Percentiles rank a stretch among this genome's conserved stretches.
Conservation (phyloP, 192 early-diverging fungal genomes). For the Physocladia obscura region DNA sequence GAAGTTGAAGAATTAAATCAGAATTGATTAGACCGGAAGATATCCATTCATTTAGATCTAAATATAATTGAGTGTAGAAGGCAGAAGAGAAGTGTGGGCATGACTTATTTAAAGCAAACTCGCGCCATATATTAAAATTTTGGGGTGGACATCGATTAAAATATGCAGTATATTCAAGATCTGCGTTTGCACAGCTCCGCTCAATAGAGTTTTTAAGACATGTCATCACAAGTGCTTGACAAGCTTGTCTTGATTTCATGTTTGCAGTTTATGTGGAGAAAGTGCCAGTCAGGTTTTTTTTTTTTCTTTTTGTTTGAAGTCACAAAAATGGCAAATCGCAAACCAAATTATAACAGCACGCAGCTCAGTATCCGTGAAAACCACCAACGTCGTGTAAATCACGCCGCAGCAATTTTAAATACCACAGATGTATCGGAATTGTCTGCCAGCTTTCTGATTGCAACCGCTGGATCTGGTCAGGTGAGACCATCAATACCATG, state of each 20-base stretch:
- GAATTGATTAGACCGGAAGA: not conserved
- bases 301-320: too few relatives aligned
- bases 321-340: too few relatives aligned
- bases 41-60: not conserved
- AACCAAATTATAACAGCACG: too few relatives aligned
- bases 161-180: not conserved
- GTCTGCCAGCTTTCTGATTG: not conserved
- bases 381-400: not conserved
- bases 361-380: constrained; percentile 3
- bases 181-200: too few relatives aligned
- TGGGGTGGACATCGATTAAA: not conserved
- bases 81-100: not conserved
- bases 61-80: not conserved
- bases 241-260: too few relatives aligned
- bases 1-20: not conserved
- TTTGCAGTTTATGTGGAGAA: too few relatives aligned
- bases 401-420: constrained; percentile 1
- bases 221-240: too few relatives aligned
- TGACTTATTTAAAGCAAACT: not conserved
- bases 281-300: too few relatives aligned
- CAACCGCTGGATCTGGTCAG: not conserved
- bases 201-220: too few relatives aligned
- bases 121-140: not conserved
- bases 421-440: too few relatives aligned
- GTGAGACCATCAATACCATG: not conserved